Evolutionary conservation across 352 stramenopile genomes (phyloP).

Genomic region (Globisporangium paddicum): DNA sequence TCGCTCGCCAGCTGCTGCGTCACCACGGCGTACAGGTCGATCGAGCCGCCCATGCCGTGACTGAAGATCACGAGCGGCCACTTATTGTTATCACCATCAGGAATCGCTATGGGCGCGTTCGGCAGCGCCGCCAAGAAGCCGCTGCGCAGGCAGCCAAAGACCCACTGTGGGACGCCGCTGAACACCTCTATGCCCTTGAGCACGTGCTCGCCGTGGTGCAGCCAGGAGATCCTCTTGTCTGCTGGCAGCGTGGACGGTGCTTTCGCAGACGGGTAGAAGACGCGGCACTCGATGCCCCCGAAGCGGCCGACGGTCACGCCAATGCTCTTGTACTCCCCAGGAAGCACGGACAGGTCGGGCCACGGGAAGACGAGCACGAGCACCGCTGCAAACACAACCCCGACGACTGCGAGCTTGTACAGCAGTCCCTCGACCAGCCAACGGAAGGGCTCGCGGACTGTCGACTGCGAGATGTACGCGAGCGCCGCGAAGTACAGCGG

Average conservation of each 20-base stretch:
- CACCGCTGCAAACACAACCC: conserved; percentile 19
- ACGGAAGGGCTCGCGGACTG: conserved; percentile 5
- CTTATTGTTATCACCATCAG: conserved; percentile 3
- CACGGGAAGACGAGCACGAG: conserved; percentile 45
- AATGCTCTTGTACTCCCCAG: conserved; percentile 37
- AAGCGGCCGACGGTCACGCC: conserved; percentile 34
- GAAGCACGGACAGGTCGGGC: conserved; percentile 40
- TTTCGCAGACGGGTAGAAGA: conserved; percentile 54
- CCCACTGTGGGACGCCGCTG: conserved; percentile 36
- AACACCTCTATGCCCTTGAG: conserved; percentile 43
- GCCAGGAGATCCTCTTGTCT: conserved; percentile 20
- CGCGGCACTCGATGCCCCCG: conserved; percentile 50
- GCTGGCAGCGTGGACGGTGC: neutral
- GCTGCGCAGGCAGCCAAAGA: conserved; percentile 53
- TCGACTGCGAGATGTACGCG: conserved; percentile 3
- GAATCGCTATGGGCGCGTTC: conserved; percentile 28
- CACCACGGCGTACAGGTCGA: conserved; percentile 61
- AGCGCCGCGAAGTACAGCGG: conserved; percentile 27
- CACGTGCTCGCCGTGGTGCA: conserved; percentile 54
- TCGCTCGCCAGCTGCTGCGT: conserved; percentile 66
- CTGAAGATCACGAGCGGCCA: conserved; percentile 64
- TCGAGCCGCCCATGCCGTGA: conserved; percentile 46
- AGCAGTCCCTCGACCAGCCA: conserved; percentile 2
- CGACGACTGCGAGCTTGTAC: conserved; percentile 4
- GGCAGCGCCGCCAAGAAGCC: conserved; percentile 36